Evolutionary conservation across 208 protist species (phyloP).

Genomic region (Ichthyophonus hoferi): DNA sequence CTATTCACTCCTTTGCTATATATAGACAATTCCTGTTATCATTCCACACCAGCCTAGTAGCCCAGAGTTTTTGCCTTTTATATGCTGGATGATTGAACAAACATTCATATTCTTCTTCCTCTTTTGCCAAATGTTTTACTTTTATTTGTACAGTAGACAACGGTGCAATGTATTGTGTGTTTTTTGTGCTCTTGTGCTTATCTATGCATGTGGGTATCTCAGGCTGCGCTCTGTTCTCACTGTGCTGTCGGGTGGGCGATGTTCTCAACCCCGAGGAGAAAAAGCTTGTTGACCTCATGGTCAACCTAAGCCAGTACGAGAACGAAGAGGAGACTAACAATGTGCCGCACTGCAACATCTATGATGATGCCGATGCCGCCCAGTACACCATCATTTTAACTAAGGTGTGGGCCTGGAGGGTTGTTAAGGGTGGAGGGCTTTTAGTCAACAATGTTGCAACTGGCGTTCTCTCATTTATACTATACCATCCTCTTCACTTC

Average conservation of each 20-base stretch:
- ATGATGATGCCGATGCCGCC: background rate
- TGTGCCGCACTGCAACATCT: background rate
- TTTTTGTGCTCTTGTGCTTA: background rate
- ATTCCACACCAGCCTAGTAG: too few species aligned
- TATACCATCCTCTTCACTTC: too few species aligned
- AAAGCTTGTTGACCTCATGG: background rate
- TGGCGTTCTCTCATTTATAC: too few species aligned
- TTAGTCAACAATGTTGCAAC: too few species aligned
- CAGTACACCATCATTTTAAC: slow-evolving; percentile 13
- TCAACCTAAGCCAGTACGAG: slow-evolving; percentile 16
- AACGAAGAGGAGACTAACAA: slow-evolving; percentile 13
- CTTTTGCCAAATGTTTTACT: too few species aligned
- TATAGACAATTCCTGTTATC: too few species aligned
- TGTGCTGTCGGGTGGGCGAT: background rate
- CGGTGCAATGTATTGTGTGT: background rate
- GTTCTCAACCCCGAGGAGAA: background rate
- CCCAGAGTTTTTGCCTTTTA: too few species aligned
- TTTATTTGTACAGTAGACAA: background rate
- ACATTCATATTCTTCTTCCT: too few species aligned
- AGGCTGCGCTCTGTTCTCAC: slow-evolving; percentile 3
- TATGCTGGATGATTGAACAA: too few species aligned
- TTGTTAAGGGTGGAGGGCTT: background rate
- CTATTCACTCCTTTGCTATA: too few species aligned
- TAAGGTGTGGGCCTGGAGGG: background rate
- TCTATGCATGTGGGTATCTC: background rate